A percentile compares a stretch with the other conserved stretches of the same genome.
These are phyloP conservation scores for Pseudogymnoascus verrucosus DNA, from an alignment of 2,329 filamentous ascomycete species.

Conservation along the genomic window DNA sequence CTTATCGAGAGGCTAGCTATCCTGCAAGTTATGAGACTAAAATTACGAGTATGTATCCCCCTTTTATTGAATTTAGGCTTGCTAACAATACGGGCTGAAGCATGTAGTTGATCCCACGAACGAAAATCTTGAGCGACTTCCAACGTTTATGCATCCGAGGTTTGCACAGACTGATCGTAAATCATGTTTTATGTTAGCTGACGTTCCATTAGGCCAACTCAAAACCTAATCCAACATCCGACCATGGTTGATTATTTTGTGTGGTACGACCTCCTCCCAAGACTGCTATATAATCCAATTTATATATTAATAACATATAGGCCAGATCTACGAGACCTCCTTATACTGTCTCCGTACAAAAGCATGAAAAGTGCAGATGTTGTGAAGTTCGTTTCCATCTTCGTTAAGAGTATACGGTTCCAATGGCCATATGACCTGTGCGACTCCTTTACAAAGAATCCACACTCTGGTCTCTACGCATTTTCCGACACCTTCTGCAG, in stretches of 20 bases:
- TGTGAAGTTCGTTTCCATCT: background rate
- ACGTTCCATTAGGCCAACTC: background rate
- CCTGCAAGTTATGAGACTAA: background rate
- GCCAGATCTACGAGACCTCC: background rate
- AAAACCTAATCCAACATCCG: background rate
- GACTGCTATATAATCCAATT: background rate
- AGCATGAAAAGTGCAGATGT: conserved; percentile 4
- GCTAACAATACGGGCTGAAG: background rate
- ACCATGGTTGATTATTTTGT: conserved; percentile 1
- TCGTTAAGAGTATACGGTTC: conserved; percentile 2
- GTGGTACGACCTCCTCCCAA: background rate
- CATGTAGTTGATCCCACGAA: background rate
- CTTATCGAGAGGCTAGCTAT: conserved; percentile 1
- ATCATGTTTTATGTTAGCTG: background rate
- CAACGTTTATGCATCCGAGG: background rate
- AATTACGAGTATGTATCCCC: background rate
- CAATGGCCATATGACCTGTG: background rate
- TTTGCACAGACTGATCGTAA: background rate
- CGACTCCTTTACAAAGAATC: background rate
- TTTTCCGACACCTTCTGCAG: background rate
- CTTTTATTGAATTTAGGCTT: background rate
- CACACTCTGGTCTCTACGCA: background rate
- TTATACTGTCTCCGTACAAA: background rate
- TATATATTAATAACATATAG: background rate
- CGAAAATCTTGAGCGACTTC: background rate